A percentile compares a stretch with the other conserved stretches of the same genome.
Evolutionary conservation across 768 basidiomycete genomes (phyloP).

Genomic region (Kwoniella dejecticola): DNA sequence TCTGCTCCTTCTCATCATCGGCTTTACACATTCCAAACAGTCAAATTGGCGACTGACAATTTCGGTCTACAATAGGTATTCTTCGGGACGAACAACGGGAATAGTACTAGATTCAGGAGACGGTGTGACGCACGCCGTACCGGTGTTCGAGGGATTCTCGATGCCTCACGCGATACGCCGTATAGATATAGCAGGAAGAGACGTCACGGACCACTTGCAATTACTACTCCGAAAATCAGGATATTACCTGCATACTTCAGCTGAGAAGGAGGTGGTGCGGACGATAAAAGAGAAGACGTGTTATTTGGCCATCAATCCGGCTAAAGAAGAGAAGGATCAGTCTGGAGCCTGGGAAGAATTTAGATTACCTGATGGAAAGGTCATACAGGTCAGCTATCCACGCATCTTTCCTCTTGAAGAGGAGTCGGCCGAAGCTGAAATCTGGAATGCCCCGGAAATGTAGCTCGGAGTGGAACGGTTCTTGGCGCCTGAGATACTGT

Average conservation of each 20-base stretch:
- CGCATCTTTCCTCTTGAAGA: background rate
- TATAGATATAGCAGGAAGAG: constrained; percentile 93
- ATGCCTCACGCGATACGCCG: constrained; percentile 98
- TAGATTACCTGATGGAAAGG: constrained; percentile 89
- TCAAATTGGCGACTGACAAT: constrained; percentile 7
- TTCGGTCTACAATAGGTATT: constrained; percentile 67
- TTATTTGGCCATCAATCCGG: constrained; percentile 87
- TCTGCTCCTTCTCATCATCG: background rate
- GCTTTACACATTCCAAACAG: too few relatives aligned
- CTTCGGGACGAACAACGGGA: constrained; percentile 97
- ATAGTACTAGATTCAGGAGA: constrained; percentile 98
- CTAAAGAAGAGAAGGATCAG: constrained; percentile 91
- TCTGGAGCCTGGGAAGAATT: constrained; percentile 79
- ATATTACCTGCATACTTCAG: constrained; percentile 92
- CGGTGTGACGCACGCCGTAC: constrained; percentile 97
- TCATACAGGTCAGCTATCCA: constrained; percentile 70
- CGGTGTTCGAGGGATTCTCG: constrained; percentile 97
- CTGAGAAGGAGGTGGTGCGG: constrained; percentile 93
- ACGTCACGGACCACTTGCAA: constrained; percentile 95
- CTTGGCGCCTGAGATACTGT: constrained; percentile 94
- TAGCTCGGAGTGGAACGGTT: constrained; percentile 94
- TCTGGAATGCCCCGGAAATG: background rate
- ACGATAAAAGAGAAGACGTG: constrained; percentile 99
- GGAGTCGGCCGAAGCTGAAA: too few relatives aligned
- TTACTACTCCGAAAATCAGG: constrained; percentile 90